Percentiles rank a stretch among this genome's conserved stretches.
Conservation (phyloP, 2,329 filamentous ascomycete species). For the Oidium heveae region DNA sequence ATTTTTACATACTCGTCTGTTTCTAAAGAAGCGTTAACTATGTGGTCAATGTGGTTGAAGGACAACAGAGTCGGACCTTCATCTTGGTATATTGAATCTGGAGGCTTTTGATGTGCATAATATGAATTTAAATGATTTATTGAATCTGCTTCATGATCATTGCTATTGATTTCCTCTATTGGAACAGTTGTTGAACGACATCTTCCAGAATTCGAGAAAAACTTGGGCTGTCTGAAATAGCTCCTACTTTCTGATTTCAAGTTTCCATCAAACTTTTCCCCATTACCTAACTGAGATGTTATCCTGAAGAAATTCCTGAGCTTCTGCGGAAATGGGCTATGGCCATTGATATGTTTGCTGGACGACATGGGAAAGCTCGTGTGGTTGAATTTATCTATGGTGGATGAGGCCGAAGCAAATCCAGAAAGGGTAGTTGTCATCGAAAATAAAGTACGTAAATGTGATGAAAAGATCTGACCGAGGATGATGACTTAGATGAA, state of each 20-base stretch:
- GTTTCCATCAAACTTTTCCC: constrained; percentile 16
- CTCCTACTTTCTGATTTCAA: constrained; percentile 15
- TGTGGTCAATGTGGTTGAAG: constrained; percentile 64
- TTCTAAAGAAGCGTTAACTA: constrained; percentile 42
- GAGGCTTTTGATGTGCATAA: constrained; percentile 87
- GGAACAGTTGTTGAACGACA: constrained; percentile 76
- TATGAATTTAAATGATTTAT: constrained; percentile 92
- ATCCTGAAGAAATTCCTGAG: constrained; percentile 49
- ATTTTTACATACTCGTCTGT: constrained; percentile 40
- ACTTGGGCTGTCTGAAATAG: constrained; percentile 60
- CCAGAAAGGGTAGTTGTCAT: neutral
- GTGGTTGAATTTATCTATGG: constrained; percentile 13
- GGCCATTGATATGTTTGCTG: constrained; percentile 26
- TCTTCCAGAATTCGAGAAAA: constrained; percentile 67
- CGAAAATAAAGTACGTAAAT: too few relatives aligned
- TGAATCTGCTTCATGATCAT: constrained; percentile 58
- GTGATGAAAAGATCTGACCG: too few relatives aligned
- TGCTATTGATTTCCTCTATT: constrained; percentile 75
- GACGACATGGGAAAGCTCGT: constrained; percentile 15
- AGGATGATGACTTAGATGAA: too few relatives aligned
- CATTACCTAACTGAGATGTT: constrained; percentile 21
- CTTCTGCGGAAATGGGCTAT: constrained; percentile 38
- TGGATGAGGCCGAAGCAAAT: neutral
- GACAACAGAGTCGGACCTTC: constrained; percentile 80
- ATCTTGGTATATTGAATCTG: constrained; percentile 81